Evolutionary conservation across 495 filamentous ascomycete genomes (phyloP).

Genomic region (Penicillium chermesinum): DNA sequence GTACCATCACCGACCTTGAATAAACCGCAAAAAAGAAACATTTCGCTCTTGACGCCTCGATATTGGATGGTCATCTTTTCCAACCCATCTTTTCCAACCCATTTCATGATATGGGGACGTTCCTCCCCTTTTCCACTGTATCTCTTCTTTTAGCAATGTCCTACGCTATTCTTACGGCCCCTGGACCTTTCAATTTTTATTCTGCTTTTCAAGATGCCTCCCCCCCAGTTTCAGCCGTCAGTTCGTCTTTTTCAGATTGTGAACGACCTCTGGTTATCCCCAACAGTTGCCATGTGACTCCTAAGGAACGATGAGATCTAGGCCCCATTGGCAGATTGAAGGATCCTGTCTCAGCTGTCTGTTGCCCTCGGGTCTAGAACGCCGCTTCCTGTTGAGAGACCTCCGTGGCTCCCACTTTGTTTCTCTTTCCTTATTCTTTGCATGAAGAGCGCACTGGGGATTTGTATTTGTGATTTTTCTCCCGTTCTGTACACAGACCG

Average conservation of each 20-base stretch:
- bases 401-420: constrained; percentile 6
- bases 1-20: constrained; percentile 38
- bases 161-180: constrained; percentile 16
- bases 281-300: constrained; percentile 11
- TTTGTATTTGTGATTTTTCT: constrained; percentile 25
- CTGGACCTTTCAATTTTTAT: constrained; percentile 13
- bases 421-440: constrained; percentile 28
- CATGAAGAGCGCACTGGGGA: constrained; percentile 31
- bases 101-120: constrained; percentile 34
- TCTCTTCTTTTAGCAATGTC: constrained; percentile 23
- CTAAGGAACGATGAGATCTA: neutral
- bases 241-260: constrained; percentile 19
- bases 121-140: constrained; percentile 23
- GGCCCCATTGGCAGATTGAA: neutral
- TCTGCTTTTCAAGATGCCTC: constrained; percentile 4
- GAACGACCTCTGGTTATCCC: constrained; percentile 19
- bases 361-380: neutral
- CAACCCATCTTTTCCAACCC: neutral
- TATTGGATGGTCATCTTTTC: constrained; percentile 42
- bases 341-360: neutral
- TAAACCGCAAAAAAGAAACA: constrained; percentile 36
- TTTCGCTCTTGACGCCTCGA: constrained; percentile 35
- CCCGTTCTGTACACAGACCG: constrained; percentile 27
- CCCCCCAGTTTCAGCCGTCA: constrained; percentile 13
- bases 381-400: neutral